A percentile compares a stretch with the other conserved stretches of the same genome.
Conservation (phyloP, 2,329 filamentous ascomycete species). For the Colletotrichum neosansevieriae region DNA sequence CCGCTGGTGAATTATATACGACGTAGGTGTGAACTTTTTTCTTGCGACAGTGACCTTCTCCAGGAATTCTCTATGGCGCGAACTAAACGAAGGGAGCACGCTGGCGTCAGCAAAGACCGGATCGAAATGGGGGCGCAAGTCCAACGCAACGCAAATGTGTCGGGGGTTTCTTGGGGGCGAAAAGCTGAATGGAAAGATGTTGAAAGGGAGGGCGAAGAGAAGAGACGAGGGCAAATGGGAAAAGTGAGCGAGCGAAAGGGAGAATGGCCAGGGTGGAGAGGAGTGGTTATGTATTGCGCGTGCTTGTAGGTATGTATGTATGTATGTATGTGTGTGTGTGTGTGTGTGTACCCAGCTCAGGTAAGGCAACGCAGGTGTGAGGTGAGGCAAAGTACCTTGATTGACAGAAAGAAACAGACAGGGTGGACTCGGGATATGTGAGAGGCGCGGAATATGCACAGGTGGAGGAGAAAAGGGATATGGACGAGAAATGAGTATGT, state of each 20-base stretch:
- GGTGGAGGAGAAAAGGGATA: neutral
- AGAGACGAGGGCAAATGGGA: constrained; percentile 17
- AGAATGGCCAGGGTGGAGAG: constrained; percentile 17
- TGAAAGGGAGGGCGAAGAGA: constrained; percentile 15
- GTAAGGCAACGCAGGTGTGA: constrained; percentile 3
- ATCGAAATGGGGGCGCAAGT: constrained; percentile 16
- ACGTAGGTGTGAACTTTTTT: constrained; percentile 34
- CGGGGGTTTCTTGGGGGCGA: constrained; percentile 12
- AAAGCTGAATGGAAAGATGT: constrained; percentile 2
- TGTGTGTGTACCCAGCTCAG: constrained; percentile 13
- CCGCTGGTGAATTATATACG: constrained; percentile 37
- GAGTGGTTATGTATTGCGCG: constrained; percentile 1
- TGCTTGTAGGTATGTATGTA: no score
- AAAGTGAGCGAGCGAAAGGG: constrained; percentile 2
- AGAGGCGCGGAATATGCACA: constrained; percentile 21
- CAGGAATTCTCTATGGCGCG: constrained; percentile 39
- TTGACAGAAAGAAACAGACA: constrained; percentile 31
- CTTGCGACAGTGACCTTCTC: constrained; percentile 36
- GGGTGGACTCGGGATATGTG: constrained; percentile 25
- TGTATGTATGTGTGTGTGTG: no score
- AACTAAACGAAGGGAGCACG: constrained; percentile 33
- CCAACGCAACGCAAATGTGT: constrained; percentile 14
- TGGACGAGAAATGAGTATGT: constrained; percentile 17
- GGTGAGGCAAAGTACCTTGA: constrained; percentile 19
- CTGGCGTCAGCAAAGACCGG: constrained; percentile 36